Percentiles rank a stretch among this genome's conserved stretches.
Evolutionary conservation across 2,329 filamentous ascomycete genomes (phyloP).

Genomic region (Aspergillus quadrilineatus): DNA sequence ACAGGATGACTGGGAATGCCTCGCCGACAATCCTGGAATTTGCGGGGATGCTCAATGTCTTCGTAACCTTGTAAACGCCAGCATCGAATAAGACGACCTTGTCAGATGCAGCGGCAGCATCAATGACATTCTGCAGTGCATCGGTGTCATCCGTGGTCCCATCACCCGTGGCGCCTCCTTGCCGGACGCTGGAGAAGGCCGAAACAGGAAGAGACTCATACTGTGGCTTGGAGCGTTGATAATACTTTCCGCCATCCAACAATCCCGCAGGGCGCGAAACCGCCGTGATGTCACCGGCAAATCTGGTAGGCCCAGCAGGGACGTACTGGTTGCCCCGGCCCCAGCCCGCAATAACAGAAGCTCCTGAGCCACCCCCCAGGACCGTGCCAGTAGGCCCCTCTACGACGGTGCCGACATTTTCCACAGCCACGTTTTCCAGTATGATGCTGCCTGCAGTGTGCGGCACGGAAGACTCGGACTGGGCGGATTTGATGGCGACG

Average conservation of each 20-base stretch:
- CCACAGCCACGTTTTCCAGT: no score
- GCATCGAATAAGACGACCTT: conserved; percentile 65
- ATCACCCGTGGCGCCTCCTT: conserved; percentile 80
- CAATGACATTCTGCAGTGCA: conserved; percentile 75
- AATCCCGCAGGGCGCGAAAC: no score
- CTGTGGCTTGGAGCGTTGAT: conserved; percentile 84
- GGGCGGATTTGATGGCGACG: conserved; percentile 77
- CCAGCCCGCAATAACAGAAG: no score
- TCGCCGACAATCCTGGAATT: conserved; percentile 86
- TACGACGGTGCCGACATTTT: no score
- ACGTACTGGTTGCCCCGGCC: conserved; percentile 49
- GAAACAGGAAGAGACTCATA: conserved; percentile 75
- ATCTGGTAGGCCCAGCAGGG: conserved; percentile 68
- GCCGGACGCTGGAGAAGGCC: conserved; percentile 68
- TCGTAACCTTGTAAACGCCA: conserved; percentile 61
- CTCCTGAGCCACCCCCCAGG: no score
- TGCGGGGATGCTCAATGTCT: conserved; percentile 63
- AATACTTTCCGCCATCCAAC: conserved; percentile 61
- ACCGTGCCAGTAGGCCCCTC: no score
- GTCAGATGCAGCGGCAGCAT: conserved; percentile 58
- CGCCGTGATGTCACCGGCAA: no score
- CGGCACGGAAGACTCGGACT: conserved; percentile 31
- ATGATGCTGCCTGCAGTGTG: no score
- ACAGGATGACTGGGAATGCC: conserved; percentile 88
- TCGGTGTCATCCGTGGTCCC: conserved; percentile 83